Conservation (phyloP, 2,329 filamentous ascomycete genomes). For the Aspergillus amoenus region DNA sequence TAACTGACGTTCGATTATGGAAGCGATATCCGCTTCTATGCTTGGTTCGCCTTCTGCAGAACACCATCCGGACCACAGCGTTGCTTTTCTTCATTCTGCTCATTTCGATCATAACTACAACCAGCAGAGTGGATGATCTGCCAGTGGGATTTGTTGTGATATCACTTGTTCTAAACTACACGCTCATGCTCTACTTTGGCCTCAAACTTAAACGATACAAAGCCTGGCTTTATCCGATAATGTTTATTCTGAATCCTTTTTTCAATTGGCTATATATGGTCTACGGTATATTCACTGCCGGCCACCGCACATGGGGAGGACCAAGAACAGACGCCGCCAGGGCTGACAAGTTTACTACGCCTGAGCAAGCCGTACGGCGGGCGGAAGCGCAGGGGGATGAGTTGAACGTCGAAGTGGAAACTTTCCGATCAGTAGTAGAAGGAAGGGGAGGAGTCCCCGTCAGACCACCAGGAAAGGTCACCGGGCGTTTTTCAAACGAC, state of each 20-base stretch:
- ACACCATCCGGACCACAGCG: slow-evolving; percentile 92
- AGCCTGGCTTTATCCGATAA: slow-evolving; percentile 89
- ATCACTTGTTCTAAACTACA: slow-evolving; percentile 88
- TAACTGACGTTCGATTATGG: slow-evolving; percentile 92
- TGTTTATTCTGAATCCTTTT: slow-evolving; percentile 94
- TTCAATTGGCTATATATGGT: slow-evolving; percentile 99
- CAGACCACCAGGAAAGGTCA: slow-evolving; percentile 70
- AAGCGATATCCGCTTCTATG: slow-evolving; percentile 84
- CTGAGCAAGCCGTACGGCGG: slow-evolving; percentile 78
- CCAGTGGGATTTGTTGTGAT: slow-evolving; percentile 93
- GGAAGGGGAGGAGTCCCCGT: slow-evolving; percentile 58
- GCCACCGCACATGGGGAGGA: slow-evolving; percentile 92
- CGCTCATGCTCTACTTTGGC: slow-evolving; percentile 95
- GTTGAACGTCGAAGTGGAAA: slow-evolving; percentile 83
- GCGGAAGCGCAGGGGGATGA: slow-evolving; percentile 80
- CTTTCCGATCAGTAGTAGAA: slow-evolving; percentile 59
- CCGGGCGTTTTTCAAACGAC: slow-evolving; percentile 71
- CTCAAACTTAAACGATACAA: slow-evolving; percentile 84
- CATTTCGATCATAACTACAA: slow-evolving; percentile 80
- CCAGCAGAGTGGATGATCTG: slow-evolving; percentile 72
- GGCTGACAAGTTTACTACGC: slow-evolving; percentile 72
- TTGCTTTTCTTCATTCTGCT: slow-evolving; percentile 93
- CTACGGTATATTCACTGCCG: slow-evolving; percentile 92
- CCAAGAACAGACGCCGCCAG: slow-evolving; percentile 84
- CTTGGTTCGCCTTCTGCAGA: slow-evolving; percentile 87